Percentiles rank a stretch among this genome's conserved stretches.
Conservation (phyloP, 495 filamentous ascomycete species). For the Penicillium canariense region DNA sequence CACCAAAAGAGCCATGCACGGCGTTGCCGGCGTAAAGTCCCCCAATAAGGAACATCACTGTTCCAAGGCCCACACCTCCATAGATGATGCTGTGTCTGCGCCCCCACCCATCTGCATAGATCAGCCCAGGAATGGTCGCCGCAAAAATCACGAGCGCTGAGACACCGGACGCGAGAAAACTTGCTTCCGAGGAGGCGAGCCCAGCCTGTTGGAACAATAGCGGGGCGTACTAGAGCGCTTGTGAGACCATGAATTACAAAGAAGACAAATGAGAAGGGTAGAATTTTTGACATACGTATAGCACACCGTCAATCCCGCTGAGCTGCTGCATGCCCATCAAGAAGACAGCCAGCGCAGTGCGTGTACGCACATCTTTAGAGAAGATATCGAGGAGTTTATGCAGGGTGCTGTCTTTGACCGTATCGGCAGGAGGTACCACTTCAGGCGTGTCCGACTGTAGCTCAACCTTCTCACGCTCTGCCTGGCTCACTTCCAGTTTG, state of each 20-base stretch:
- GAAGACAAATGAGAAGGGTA: background rate
- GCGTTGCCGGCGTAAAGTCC: constrained; percentile 48
- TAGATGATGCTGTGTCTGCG: constrained; percentile 53
- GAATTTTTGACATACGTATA: constrained; percentile 40
- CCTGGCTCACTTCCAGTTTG: constrained; percentile 45
- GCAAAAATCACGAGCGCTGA: constrained; percentile 50
- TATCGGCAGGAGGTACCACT: background rate
- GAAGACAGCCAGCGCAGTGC: constrained; percentile 42
- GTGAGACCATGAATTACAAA: background rate
- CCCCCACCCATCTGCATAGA: constrained; percentile 60
- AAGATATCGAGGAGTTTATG: constrained; percentile 38
- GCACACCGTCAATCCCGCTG: constrained; percentile 48
- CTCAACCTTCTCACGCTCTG: constrained; percentile 51
- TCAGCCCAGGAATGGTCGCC: constrained; percentile 49
- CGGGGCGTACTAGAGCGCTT: constrained; percentile 45
- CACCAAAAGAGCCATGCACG: constrained; percentile 35
- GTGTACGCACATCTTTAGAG: constrained; percentile 33
- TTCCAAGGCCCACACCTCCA: constrained; percentile 51
- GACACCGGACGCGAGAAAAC: constrained; percentile 56
- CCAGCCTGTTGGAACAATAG: constrained; percentile 54
- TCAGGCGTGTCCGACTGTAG: constrained; percentile 5
- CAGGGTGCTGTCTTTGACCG: background rate
- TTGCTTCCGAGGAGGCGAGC: constrained; percentile 44
- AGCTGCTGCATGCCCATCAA: constrained; percentile 46
- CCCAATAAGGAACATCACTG: constrained; percentile 50